Evolutionary conservation across 2,329 filamentous ascomycete genomes (phyloP).

Genomic region (Trichoderma pleuroti): DNA sequence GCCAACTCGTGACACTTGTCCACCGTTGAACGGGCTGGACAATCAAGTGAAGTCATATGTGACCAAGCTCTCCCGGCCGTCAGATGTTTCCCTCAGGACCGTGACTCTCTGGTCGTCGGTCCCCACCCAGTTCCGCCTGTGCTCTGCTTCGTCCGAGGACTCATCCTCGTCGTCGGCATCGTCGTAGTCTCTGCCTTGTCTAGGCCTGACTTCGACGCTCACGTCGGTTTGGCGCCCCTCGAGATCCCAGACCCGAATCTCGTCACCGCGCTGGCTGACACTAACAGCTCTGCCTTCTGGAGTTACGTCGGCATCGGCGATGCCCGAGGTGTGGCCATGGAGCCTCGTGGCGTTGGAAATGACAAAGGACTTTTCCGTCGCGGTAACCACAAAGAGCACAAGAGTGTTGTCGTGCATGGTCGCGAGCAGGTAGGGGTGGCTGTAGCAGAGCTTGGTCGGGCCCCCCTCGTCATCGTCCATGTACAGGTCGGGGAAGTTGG

Average conservation of each 20-base stretch:
- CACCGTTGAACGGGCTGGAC: not conserved
- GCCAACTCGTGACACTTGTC: not conserved
- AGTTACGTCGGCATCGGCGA: slow-evolving; percentile 81
- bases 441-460: slow-evolving; percentile 64
- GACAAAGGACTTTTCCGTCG: slow-evolving; percentile 60
- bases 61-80: slow-evolving; percentile 69
- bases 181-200: slow-evolving; percentile 25
- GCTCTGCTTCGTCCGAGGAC: slow-evolving; percentile 38
- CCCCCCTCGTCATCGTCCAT: slow-evolving; percentile 33
- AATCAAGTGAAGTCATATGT: slow-evolving; percentile 79
- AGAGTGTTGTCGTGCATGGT: slow-evolving; percentile 86
- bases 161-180: slow-evolving; percentile 1
- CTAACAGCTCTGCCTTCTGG: slow-evolving; percentile 84
- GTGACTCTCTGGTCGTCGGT: slow-evolving; percentile 94
- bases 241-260: slow-evolving; percentile 84
- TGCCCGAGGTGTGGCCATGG: slow-evolving; percentile 89
- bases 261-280: slow-evolving; percentile 75
- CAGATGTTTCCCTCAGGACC: slow-evolving; percentile 67
- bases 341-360: slow-evolving; percentile 73
- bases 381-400: slow-evolving; percentile 76
- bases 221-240: slow-evolving; percentile 61
- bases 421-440: slow-evolving; percentile 79
- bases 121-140: slow-evolving; percentile 65
- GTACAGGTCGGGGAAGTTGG: slow-evolving; percentile 18
- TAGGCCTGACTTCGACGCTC: slow-evolving; percentile 52